A percentile compares a stretch with the other conserved stretches of the same genome.
phyloP scores from a whole-genome alignment of 1,284 basidiomycete species.

The Laetiporus sulphureus region DNA sequence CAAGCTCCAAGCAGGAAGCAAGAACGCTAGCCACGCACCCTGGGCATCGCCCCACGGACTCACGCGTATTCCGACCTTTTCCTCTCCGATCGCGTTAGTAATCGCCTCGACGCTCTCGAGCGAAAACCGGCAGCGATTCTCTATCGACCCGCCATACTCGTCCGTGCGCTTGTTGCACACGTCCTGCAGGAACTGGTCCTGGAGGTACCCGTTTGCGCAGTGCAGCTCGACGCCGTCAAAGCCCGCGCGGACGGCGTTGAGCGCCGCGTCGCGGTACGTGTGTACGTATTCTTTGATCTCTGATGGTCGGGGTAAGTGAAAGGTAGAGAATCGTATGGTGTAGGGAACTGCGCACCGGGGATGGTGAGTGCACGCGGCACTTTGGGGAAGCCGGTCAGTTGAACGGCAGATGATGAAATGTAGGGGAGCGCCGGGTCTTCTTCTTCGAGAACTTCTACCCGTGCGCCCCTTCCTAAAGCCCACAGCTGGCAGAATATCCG shows the following conservation, averaged over 20 bases:
- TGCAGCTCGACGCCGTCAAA: slow-evolving; percentile 38
- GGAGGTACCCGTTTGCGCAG: slow-evolving; percentile 31
- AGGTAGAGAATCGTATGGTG: too few relatives aligned
- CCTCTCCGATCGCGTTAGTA: slow-evolving; percentile 28
- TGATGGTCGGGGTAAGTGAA: too few relatives aligned
- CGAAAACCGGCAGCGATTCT: slow-evolving; percentile 46
- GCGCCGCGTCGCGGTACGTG: slow-evolving; percentile 31
- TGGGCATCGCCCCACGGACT: slow-evolving; percentile 44
- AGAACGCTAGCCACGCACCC: slow-evolving; percentile 28
- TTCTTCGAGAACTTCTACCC: slow-evolving; percentile 18
- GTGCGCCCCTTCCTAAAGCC: slow-evolving; percentile 36
- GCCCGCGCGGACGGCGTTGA: slow-evolving; percentile 37
- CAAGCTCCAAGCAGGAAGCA: neutral
- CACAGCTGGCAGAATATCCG: slow-evolving; percentile 41
- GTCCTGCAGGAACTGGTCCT: slow-evolving; percentile 38
- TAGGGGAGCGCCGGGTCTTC: slow-evolving; percentile 16
- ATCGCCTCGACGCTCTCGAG: slow-evolving; percentile 45
- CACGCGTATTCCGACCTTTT: slow-evolving; percentile 42
- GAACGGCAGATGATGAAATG: slow-evolving; percentile 34
- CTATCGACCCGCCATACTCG: slow-evolving; percentile 50
- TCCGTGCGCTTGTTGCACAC: slow-evolving; percentile 49
- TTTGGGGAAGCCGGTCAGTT: slow-evolving; percentile 30
- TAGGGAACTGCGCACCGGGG: too few relatives aligned
- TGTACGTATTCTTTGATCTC: slow-evolving; percentile 39
- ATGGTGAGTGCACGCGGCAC: slow-evolving; percentile 34